phyloP scores from a whole-genome alignment of 2,329 filamentous ascomycete species.

The Colletotrichum lupini region DNA sequence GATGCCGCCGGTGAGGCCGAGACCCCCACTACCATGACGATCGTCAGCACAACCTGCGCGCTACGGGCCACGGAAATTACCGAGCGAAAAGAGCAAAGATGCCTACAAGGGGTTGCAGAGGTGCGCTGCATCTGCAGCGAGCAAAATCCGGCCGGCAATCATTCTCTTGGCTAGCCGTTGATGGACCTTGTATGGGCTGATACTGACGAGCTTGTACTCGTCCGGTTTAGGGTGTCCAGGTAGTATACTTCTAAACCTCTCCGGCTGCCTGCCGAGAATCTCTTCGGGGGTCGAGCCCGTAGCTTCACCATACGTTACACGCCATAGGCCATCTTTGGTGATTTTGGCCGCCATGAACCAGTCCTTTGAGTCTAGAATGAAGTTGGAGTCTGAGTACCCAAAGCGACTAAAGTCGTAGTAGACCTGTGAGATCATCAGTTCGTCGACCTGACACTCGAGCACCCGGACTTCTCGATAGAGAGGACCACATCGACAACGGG shows the following conservation, averaged over 20 bases:
- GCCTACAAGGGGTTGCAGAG: constrained; percentile 58
- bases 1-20: constrained; percentile 72
- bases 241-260: constrained; percentile 66
- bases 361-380: constrained; percentile 69
- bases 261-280: constrained; percentile 61
- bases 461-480: not conserved
- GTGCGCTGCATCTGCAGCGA: constrained; percentile 72
- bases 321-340: constrained; percentile 67
- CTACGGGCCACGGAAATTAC: constrained; percentile 8
- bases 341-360: constrained; percentile 71
- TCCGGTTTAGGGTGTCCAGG: constrained; percentile 68
- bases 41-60: not conserved
- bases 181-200: constrained; percentile 70
- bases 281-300: constrained; percentile 63
- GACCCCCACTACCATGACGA: constrained; percentile 54
- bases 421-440: not conserved
- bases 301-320: constrained; percentile 71
- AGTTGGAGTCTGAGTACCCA: constrained; percentile 66
- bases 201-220: constrained; percentile 66
- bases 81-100: not conserved
- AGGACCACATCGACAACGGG: not conserved
- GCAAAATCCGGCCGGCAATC: constrained; percentile 64
- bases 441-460: not conserved
- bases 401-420: constrained; percentile 68
- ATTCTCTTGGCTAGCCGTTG: constrained; percentile 68